A percentile compares a stretch with the other conserved stretches of the same genome.
phyloP scores from a whole-genome alignment of 2,329 filamentous ascomycete species.

The Neonectria ditissima region DNA sequence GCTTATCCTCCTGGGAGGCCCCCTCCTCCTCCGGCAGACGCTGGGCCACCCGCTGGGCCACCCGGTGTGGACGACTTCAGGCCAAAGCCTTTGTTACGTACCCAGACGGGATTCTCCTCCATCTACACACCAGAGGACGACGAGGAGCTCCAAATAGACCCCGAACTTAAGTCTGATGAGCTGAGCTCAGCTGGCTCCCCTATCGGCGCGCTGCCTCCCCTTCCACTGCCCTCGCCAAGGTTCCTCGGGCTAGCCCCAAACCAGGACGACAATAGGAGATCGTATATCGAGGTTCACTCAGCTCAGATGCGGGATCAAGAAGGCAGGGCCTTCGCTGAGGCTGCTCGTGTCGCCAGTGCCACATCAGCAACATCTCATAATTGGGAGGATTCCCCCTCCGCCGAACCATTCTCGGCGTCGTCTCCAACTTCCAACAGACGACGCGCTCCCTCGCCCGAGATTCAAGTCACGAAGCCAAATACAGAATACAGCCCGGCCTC shows the following conservation, averaged over 20 bases:
- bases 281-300: conserved; percentile 69
- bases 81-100: conserved; percentile 60
- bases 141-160: conserved; percentile 32
- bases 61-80: conserved; percentile 58
- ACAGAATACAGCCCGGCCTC: conserved; percentile 58
- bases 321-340: conserved; percentile 68
- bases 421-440: conserved; percentile 44
- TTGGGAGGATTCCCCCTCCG: conserved; percentile 49
- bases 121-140: conserved; percentile 40
- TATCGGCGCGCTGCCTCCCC: conserved; percentile 47
- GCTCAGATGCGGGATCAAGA: conserved; percentile 72
- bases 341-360: conserved; percentile 52
- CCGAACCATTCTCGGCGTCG: conserved; percentile 35
- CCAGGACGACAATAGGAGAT: conserved; percentile 66
- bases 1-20: conserved; percentile 28
- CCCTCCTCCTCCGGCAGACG: conserved; percentile 23
- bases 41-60: conserved; percentile 4
- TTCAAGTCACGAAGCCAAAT: conserved; percentile 37
- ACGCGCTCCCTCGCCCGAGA: conserved; percentile 46
- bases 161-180: conserved; percentile 32
- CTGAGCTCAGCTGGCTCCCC: conserved; percentile 33
- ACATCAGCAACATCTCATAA: conserved; percentile 48
- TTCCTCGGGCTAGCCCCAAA: conserved; percentile 56
- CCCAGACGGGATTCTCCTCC: conserved; percentile 45
- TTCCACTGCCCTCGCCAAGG: conserved; percentile 52